These are phyloP conservation scores for Hansenula lynferdii DNA, from an alignment of 1,139 yeast genomes.

Conservation along the genomic window DNA sequence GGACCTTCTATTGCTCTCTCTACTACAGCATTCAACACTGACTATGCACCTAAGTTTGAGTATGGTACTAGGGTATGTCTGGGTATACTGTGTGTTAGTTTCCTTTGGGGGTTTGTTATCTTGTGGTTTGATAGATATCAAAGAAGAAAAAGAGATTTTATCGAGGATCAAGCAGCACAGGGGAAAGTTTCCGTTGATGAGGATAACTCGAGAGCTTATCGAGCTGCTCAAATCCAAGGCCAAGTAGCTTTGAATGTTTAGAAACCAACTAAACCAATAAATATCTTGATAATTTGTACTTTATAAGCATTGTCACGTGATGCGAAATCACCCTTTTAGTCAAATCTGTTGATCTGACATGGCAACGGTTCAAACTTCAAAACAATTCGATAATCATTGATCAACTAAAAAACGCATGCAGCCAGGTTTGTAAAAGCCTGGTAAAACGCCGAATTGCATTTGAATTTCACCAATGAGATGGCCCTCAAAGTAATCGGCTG, in stretches of 20 bases:
- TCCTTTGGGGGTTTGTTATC: not conserved
- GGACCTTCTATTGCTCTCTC: not conserved
- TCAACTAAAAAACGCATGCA: not conserved
- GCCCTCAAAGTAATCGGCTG: not conserved
- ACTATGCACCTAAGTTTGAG: not conserved
- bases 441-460: too few relatives aligned
- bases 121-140: not conserved
- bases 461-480: not conserved
- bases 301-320: too few relatives aligned
- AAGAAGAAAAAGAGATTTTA: not conserved
- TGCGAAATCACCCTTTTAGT: too few relatives aligned
- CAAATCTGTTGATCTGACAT: too few relatives aligned
- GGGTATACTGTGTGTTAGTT: not conserved
- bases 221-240: too few relatives aligned
- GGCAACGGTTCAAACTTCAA: not conserved
- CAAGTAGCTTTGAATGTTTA: too few relatives aligned
- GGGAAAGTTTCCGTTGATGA: not conserved
- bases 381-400: not conserved
- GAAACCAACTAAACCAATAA: too few relatives aligned
- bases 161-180: not conserved
- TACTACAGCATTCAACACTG: not conserved
- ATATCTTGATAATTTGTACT: too few relatives aligned
- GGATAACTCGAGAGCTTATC: too few relatives aligned
- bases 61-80: not conserved
- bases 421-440: not conserved